Evolutionary conservation across 1,284 basidiomycete species (phyloP).

Genomic region (Rugosomyces carneus): DNA sequence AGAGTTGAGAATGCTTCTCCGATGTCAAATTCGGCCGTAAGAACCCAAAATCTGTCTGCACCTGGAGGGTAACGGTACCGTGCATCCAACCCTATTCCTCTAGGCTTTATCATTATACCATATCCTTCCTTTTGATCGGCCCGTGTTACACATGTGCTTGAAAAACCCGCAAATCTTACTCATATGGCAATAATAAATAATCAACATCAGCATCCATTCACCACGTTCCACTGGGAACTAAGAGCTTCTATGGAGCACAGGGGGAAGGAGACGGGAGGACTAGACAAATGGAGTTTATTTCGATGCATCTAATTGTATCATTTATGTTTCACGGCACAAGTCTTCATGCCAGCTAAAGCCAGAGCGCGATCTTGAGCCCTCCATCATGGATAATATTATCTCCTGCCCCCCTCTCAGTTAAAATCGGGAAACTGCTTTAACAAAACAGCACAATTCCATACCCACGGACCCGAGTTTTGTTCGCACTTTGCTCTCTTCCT

Average conservation of each 20-base stretch:
- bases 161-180: too few relatives aligned
- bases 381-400: background rate
- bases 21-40: too few relatives aligned
- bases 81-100: too few relatives aligned
- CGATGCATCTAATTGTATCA: background rate
- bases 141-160: too few relatives aligned
- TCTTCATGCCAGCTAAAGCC: background rate
- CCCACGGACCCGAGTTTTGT: background rate
- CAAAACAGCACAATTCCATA: background rate
- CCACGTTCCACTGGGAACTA: background rate
- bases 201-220: too few relatives aligned
- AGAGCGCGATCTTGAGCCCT: background rate
- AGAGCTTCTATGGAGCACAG: background rate
- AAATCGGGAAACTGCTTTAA: background rate
- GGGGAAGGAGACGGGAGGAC: background rate
- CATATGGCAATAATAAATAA: too few relatives aligned
- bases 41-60: too few relatives aligned
- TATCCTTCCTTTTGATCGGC: too few relatives aligned
- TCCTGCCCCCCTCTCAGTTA: background rate
- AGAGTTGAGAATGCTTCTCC: too few relatives aligned
- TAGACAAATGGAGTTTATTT: background rate
- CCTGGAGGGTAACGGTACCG: too few relatives aligned
- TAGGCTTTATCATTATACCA: too few relatives aligned
- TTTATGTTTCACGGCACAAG: too few relatives aligned
- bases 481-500: background rate